These are phyloP conservation scores for Pseudopyrenochaeta lycopersici DNA, from an alignment of 2,329 filamentous ascomycete genomes.

Conservation along the genomic window DNA sequence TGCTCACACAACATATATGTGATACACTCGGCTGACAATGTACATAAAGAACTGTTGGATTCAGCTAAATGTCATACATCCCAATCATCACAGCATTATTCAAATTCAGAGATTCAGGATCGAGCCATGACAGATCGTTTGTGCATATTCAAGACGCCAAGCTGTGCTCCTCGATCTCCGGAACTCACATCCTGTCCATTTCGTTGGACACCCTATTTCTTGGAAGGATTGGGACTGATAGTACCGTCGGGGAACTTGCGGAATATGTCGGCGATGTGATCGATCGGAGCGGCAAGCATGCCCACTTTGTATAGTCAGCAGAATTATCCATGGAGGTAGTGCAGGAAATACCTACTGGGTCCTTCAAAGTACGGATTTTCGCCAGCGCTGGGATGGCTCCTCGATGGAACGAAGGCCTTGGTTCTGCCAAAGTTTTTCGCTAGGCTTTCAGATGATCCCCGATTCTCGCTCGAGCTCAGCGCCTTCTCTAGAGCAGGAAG, in stretches of 20 bases:
- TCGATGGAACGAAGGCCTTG: conserved; percentile 42
- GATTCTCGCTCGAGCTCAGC: conserved; percentile 16
- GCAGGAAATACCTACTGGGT: conserved; percentile 62
- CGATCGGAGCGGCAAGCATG: conserved; percentile 65
- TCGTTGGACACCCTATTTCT: conserved; percentile 13
- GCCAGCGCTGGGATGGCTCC: conserved; percentile 47
- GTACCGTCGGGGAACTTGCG: conserved; percentile 61
- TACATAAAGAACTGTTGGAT: no score
- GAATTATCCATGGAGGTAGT: conserved; percentile 41
- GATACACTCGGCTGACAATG: no score
- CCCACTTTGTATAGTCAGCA: background rate
- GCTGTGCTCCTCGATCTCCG: no score
- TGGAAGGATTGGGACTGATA: conserved; percentile 31
- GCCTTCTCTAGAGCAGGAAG: conserved; percentile 40
- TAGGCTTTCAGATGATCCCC: conserved; percentile 34
- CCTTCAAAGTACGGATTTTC: conserved; percentile 66
- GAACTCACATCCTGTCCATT: no score
- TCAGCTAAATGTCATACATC: no score
- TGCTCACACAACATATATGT: no score
- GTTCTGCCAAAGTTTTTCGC: conserved; percentile 41
- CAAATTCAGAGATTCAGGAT: no score
- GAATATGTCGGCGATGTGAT: conserved; percentile 65
- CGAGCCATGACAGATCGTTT: no score
- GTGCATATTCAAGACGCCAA: no score
- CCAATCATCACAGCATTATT: no score